These are phyloP conservation scores for Cercospora beticola DNA, from an alignment of 2,329 filamentous ascomycete genomes.

Conservation along the genomic window DNA sequence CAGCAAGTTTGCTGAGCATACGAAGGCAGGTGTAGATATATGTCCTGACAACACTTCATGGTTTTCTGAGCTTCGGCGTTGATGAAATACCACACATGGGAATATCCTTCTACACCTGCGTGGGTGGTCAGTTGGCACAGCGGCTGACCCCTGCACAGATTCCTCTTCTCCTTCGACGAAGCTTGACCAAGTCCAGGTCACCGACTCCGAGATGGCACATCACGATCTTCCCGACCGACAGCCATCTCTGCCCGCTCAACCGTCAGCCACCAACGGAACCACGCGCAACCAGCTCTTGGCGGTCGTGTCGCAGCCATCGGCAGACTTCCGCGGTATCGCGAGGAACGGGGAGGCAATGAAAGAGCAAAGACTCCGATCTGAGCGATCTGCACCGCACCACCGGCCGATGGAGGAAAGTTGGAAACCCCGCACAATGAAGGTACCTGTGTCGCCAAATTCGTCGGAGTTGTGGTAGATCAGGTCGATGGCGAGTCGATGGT, in stretches of 20 bases:
- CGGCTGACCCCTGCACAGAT: constrained; percentile 3
- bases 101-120: not conserved
- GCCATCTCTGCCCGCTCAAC: not conserved
- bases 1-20: not conserved
- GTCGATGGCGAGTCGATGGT: not conserved
- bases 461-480: not conserved
- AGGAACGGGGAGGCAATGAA: not conserved
- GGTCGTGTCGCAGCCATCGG: not conserved
- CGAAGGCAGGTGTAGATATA: constrained; percentile 1
- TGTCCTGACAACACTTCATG: not conserved
- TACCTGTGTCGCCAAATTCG: not conserved
- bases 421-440: not conserved
- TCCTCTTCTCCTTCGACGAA: not conserved
- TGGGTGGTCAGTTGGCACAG: constrained; percentile 3
- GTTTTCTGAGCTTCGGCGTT: constrained; percentile 8
- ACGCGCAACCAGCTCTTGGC: not conserved
- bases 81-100: not conserved
- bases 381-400: not conserved
- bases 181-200: not conserved
- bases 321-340: not conserved
- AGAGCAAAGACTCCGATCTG: not conserved
- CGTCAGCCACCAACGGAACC: not conserved
- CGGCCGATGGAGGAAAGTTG: not conserved
- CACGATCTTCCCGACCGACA: not conserved
- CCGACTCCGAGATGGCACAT: not conserved